phyloP scores from a whole-genome alignment of 2,329 filamentous ascomycete species.

The Aurifilum marmelostoma region DNA sequence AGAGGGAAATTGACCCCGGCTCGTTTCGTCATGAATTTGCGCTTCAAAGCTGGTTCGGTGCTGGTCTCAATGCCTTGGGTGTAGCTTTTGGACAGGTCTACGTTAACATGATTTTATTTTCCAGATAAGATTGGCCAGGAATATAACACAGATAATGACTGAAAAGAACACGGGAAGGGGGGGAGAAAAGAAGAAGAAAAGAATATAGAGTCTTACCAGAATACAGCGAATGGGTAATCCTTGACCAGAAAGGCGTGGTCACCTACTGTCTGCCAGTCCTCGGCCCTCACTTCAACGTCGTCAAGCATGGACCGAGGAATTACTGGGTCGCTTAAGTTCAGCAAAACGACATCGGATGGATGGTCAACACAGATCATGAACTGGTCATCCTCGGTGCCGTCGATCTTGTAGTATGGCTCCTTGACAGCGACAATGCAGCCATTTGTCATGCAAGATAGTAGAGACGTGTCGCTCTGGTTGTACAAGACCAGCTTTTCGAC shows the following conservation, averaged over 20 bases:
- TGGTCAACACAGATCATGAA: background rate
- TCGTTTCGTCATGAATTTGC: background rate
- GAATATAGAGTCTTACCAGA: background rate
- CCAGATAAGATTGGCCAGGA: background rate
- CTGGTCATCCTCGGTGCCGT: background rate
- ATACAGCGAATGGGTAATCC: background rate
- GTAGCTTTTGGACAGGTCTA: background rate
- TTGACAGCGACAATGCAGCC: background rate
- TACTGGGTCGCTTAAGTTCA: background rate
- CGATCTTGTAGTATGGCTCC: background rate
- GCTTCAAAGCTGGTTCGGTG: background rate
- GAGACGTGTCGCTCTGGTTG: conserved; percentile 41
- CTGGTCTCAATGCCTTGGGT: background rate
- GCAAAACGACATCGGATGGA: background rate
- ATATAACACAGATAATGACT: too few relatives aligned
- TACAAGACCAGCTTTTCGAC: conserved; percentile 44
- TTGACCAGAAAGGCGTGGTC: background rate
- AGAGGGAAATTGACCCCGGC: background rate
- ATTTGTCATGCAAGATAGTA: background rate
- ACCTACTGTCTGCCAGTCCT: background rate
- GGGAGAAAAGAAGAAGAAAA: too few relatives aligned
- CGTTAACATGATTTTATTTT: background rate
- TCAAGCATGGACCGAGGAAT: background rate
- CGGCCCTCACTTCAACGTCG: background rate
- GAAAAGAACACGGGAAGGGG: too few relatives aligned